A percentile compares a stretch with the other conserved stretches of the same genome.
phyloP scores from a whole-genome alignment of 1,139 yeast genomes.

The Nadsonia starkeyi-henricii region DNA sequence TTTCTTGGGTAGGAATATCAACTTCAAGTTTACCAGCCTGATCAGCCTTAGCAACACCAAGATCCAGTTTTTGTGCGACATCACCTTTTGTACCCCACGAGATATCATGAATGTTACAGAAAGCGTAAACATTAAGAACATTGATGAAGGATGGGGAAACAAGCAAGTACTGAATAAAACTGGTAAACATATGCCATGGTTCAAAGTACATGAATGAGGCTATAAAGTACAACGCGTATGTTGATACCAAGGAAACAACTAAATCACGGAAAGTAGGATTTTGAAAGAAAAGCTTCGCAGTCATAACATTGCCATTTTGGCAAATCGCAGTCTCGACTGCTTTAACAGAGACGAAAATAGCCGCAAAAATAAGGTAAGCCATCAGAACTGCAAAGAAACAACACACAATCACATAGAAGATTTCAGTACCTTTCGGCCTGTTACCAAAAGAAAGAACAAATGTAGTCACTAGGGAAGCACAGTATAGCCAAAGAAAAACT shows the following conservation, averaged over 20 bases:
- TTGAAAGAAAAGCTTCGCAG: slow-evolving; percentile 37
- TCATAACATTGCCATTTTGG: slow-evolving; percentile 31
- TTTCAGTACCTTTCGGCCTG: slow-evolving; percentile 83
- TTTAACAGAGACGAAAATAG: slow-evolving; percentile 66
- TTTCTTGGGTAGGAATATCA: slow-evolving; percentile 48
- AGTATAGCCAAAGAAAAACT: slow-evolving; percentile 75
- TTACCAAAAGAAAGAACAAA: slow-evolving; percentile 89
- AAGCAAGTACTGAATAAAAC: slow-evolving; percentile 55
- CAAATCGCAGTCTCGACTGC: slow-evolving; percentile 38
- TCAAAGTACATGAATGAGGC: slow-evolving; percentile 66
- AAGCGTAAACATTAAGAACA: slow-evolving; percentile 68
- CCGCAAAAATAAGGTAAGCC: slow-evolving; percentile 87
- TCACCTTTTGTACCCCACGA: slow-evolving; percentile 84
- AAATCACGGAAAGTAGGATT: slow-evolving; percentile 67
- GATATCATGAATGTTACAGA: slow-evolving; percentile 74
- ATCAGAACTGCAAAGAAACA: slow-evolving; percentile 80
- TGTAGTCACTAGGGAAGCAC: slow-evolving; percentile 78
- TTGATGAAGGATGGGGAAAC: slow-evolving; percentile 67
- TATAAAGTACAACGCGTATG: slow-evolving; percentile 66
- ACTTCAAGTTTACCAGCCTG: slow-evolving; percentile 44
- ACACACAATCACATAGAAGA: slow-evolving; percentile 70
- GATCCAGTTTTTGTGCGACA: slow-evolving; percentile 41
- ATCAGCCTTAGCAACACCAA: slow-evolving; percentile 54
- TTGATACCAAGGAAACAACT: slow-evolving; percentile 72
- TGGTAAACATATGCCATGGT: slow-evolving; percentile 68